phyloP scores from a whole-genome alignment of 768 basidiomycete species.

The Tulasnella sp. region DNA sequence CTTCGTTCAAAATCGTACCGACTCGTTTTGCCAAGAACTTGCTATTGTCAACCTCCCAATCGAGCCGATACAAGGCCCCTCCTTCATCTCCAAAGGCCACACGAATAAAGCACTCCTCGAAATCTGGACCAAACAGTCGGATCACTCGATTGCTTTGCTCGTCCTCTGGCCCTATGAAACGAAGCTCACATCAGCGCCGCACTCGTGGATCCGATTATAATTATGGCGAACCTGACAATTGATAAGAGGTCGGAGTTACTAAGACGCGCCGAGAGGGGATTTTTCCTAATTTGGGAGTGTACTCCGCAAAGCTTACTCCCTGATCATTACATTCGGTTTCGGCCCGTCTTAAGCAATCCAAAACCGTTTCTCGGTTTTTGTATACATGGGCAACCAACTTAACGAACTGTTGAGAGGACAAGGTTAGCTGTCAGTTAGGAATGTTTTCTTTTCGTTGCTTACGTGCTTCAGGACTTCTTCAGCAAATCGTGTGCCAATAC shows the following conservation, averaged over 20 bases:
- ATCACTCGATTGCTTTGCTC: constrained; percentile 26
- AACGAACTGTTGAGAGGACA: neutral
- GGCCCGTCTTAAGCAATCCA: constrained; percentile 47
- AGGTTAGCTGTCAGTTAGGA: neutral
- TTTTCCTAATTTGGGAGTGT: constrained; percentile 33
- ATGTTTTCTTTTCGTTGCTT: constrained; percentile 52
- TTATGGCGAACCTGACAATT: constrained; percentile 54
- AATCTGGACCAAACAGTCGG: neutral
- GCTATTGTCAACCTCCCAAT: constrained; percentile 20
- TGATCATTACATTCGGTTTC: constrained; percentile 28
- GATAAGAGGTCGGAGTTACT: constrained; percentile 65
- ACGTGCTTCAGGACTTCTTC: constrained; percentile 38
- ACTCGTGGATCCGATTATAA: neutral
- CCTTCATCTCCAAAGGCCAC: constrained; percentile 26
- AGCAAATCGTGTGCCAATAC: constrained; percentile 44
- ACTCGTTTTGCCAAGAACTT: constrained; percentile 20
- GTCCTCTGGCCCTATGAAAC: neutral
- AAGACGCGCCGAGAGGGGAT: constrained; percentile 70
- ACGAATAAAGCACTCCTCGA: constrained; percentile 23
- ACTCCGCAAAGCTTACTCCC: neutral
- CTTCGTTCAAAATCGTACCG: neutral
- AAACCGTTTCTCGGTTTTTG: constrained; percentile 37
- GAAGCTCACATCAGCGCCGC: neutral
- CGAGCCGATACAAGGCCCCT: constrained; percentile 6
- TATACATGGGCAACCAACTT: neutral